phyloP scores from a whole-genome alignment of 352 stramenopile genomes.

The Pythium phragmiticola region DNA sequence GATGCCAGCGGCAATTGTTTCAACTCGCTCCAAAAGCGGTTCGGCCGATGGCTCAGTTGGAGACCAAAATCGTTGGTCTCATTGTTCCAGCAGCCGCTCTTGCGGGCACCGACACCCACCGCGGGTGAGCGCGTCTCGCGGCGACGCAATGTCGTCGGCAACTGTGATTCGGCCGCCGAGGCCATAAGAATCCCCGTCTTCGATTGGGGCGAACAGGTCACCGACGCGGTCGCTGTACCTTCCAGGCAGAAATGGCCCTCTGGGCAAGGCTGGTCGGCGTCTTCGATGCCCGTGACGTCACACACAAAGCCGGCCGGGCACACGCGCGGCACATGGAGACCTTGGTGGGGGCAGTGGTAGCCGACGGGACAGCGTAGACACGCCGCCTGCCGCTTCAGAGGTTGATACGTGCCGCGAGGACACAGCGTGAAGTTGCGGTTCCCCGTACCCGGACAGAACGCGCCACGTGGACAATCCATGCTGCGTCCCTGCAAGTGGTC shows the following conservation, averaged over 20 bases:
- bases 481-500: constrained; percentile 41
- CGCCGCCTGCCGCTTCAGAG: constrained; percentile 56
- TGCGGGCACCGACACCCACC: constrained; percentile 60
- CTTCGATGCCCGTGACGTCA: constrained; percentile 92
- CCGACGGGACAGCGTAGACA: constrained; percentile 94
- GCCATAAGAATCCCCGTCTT: constrained; percentile 43
- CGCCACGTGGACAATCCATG: constrained; percentile 65
- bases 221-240: constrained; percentile 93
- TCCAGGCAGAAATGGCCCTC: constrained; percentile 95
- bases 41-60: constrained; percentile 81
- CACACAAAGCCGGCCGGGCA: constrained; percentile 95
- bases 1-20: constrained; percentile 87
- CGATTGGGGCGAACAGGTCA: constrained; percentile 67
- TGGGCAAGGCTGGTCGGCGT: constrained; percentile 92
- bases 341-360: constrained; percentile 92
- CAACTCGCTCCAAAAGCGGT: constrained; percentile 93
- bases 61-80: constrained; percentile 94
- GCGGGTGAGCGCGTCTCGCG: constrained; percentile 22
- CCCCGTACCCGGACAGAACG: constrained; percentile 72
- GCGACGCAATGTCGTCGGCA: constrained; percentile 42
- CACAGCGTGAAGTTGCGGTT: constrained; percentile 95
- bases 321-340: constrained; percentile 91
- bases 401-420: constrained; percentile 93
- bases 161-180: constrained; percentile 36
- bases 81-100: constrained; percentile 94